These are phyloP conservation scores for Fusarium cyanostomum DNA, from an alignment of 2,329 filamentous ascomycete species.

Conservation along the genomic window DNA sequence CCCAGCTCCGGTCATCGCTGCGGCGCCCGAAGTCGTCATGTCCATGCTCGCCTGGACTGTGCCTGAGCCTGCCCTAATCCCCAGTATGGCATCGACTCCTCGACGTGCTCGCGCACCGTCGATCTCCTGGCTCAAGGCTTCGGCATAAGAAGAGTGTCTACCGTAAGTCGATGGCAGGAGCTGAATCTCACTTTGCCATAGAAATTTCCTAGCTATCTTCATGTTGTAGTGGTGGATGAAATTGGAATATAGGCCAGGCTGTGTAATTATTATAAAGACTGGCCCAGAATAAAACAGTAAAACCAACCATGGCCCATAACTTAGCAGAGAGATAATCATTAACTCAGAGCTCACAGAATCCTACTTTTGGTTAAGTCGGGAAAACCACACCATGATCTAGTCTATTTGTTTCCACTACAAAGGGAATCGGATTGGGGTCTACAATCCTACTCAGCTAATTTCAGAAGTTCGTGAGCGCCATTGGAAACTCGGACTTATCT, in stretches of 20 bases:
- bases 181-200: neutral
- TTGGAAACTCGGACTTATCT: no score
- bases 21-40: slow-evolving; percentile 17
- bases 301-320: neutral
- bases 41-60: slow-evolving; percentile 12
- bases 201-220: neutral
- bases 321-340: no score
- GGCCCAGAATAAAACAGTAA: slow-evolving; percentile 13
- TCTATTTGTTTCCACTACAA: no score
- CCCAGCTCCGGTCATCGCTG: slow-evolving; percentile 16
- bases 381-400: no score
- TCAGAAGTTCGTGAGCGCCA: no score
- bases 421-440: no score
- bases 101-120: slow-evolving; percentile 7
- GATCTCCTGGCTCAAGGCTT: slow-evolving; percentile 8
- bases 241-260: neutral
- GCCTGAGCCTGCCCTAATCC: slow-evolving; percentile 20
- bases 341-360: no score
- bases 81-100: slow-evolving; percentile 14
- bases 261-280: slow-evolving; percentile 4
- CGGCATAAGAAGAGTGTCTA: slow-evolving; percentile 1
- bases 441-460: no score
- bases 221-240: slow-evolving; percentile 3
- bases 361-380: no score
- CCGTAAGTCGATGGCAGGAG: neutral